phyloP scores from a whole-genome alignment of 345 rosid genomes.

The Stellera chamaejasme region DNA sequence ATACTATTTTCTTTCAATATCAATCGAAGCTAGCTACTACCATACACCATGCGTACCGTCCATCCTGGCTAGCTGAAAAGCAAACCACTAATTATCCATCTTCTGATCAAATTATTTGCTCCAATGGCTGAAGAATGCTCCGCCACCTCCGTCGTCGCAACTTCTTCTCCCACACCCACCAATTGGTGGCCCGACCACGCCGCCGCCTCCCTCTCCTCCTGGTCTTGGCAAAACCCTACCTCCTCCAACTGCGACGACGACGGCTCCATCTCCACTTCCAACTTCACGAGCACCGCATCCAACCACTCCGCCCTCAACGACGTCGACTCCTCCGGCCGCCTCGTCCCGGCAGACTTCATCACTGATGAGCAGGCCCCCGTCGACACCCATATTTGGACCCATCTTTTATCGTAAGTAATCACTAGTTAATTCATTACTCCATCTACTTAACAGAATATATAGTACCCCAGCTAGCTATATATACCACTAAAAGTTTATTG shows the following conservation, averaged over 20 bases:
- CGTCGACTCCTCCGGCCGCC: constrained; percentile 36
- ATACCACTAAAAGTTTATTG: neutral
- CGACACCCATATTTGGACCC: constrained; percentile 58
- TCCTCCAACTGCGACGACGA: constrained; percentile 44
- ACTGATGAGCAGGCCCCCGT: constrained; percentile 37
- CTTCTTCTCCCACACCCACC: constrained; percentile 21
- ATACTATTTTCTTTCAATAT: constrained; percentile 9
- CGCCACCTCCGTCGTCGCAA: constrained; percentile 24
- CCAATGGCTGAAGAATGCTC: constrained; percentile 49
- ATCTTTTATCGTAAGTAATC: constrained; percentile 50
- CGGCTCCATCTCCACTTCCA: constrained; percentile 36
- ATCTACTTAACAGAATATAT: neutral
- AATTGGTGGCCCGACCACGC: constrained; percentile 66
- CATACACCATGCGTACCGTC: constrained; percentile 12
- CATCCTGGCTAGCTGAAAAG: constrained; percentile 1
- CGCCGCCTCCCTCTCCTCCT: constrained; percentile 39
- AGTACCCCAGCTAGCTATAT: neutral
- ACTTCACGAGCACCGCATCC: constrained; percentile 45
- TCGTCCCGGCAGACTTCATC: constrained; percentile 33
- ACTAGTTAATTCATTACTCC: too few relatives aligned
- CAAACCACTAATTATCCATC: neutral
- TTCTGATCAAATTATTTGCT: neutral
- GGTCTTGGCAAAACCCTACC: constrained; percentile 36
- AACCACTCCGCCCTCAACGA: constrained; percentile 56
- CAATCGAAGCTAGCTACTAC: constrained; percentile 29